Evolutionary conservation across 1,139 yeast genomes (phyloP), one percentile per base, ranked within the genome.

Genomic region (Scheffersomyces quercinus): DNA sequence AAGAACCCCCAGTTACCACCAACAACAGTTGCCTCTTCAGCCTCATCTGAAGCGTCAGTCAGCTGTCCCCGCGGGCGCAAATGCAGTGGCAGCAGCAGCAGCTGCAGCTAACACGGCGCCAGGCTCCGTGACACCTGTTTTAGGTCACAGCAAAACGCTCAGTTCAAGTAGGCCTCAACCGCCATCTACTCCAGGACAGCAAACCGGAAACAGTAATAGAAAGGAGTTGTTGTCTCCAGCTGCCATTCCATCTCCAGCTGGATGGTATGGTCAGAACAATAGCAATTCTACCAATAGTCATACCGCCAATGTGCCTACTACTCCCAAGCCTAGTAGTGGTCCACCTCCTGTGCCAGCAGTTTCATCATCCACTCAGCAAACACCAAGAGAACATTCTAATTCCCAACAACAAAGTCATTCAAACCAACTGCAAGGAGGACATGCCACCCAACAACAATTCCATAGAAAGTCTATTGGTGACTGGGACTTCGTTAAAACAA

Each of bases 401-500:
- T 15, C 28, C 16, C 31, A 32, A 34, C 32, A 20, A 20, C 20
- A 40, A 33, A 9, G 38, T 26, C 47, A 39, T 40, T 35, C 44
- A 29, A 50, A 39, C n/a, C 57, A 49, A 34, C 63, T 49, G 35
- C 50, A 35, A 40, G 26, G 35, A 26, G 20, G 28, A 12, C 40
- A 38, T 20, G 15, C 41, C 26, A 48, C 48, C 12, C 68, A 59
- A 41, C 68, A 61, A 48, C 90, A 85, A 54, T 86, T 86, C 57
- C 91, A 90, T 62, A 80, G 98, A 52, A 85, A 86, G 50, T 79
- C 96, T 5, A 85, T 93, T 44, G 99, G 99, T 13, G 97, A 95
- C 54, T 93, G 99, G 99, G 95, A 88, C 57, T 91, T 93, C 55
- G 79, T 89, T 47, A 90, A 90, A 62, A 90, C 97, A 0, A 88